These are phyloP conservation scores for Rhexocercosporidium sp. DNA, from an alignment of 2,329 filamentous ascomycete genomes.

Conservation along the genomic window DNA sequence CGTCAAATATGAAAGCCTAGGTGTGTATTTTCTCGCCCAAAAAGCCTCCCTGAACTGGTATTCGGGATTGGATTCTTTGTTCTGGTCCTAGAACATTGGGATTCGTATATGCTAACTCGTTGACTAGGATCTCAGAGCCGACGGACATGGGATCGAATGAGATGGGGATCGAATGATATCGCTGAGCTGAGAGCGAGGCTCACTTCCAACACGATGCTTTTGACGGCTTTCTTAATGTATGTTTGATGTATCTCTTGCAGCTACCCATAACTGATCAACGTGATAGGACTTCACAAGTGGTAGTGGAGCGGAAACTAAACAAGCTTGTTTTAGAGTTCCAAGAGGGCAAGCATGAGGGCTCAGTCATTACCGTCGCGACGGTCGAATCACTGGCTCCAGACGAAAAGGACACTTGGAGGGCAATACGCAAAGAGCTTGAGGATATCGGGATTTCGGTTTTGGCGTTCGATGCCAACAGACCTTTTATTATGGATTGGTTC, in stretches of 20 bases:
- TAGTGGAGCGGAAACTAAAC: constrained; percentile 13
- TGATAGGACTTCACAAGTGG: constrained; percentile 16
- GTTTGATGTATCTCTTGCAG: not conserved
- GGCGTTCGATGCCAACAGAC: constrained; percentile 16
- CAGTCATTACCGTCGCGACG: constrained; percentile 16
- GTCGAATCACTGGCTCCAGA: constrained; percentile 8
- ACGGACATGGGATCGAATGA: constrained; percentile 38
- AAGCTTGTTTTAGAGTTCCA: constrained; percentile 12
- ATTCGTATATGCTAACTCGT: too few relatives aligned
- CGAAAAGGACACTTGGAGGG: constrained; percentile 16
- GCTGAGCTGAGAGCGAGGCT: constrained; percentile 31
- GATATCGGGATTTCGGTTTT: constrained; percentile 18
- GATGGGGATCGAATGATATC: constrained; percentile 33
- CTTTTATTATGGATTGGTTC: constrained; percentile 22
- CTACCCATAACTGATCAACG: not conserved
- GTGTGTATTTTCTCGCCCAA: too few relatives aligned
- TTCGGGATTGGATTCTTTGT: too few relatives aligned
- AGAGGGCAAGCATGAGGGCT: constrained; percentile 20
- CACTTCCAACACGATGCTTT: constrained; percentile 37
- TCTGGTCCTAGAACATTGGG: too few relatives aligned
- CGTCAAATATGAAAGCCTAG: constrained; percentile 26
- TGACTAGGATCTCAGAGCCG: constrained; percentile 19
- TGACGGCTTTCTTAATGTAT: constrained; percentile 22
- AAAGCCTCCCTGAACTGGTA: too few relatives aligned
- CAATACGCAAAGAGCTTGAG: constrained; percentile 23